phyloP scores from a whole-genome alignment of 345 rosid species.

The Eucalyptus pumila region DNA sequence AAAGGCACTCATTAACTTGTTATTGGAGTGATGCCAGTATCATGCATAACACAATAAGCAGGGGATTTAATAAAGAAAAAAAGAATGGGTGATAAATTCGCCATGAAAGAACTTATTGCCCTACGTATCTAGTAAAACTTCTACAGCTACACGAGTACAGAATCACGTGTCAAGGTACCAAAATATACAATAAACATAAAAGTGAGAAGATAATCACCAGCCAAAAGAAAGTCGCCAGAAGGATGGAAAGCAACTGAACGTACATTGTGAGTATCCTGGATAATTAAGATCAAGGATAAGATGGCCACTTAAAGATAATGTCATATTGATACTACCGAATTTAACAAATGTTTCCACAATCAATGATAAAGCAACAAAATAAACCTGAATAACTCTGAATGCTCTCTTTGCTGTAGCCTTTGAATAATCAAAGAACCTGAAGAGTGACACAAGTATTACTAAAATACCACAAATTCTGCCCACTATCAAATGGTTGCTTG shows the following conservation, averaged over 20 bases:
- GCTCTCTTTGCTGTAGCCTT: slow-evolving; percentile 78
- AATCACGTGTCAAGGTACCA: neutral
- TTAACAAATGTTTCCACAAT: neutral
- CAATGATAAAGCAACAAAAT: neutral
- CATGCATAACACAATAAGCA: neutral
- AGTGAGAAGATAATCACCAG: slow-evolving; percentile 23
- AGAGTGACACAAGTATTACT: neutral
- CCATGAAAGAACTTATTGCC: neutral
- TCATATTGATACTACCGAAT: neutral
- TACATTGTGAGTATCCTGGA: slow-evolving; percentile 76
- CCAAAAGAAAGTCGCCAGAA: slow-evolving; percentile 70
- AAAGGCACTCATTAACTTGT: neutral
- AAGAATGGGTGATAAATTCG: neutral
- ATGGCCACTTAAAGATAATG: neutral
- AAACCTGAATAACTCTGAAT: slow-evolving; percentile 75
- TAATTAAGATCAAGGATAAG: neutral
- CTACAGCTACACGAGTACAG: neutral
- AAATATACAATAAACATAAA: neutral
- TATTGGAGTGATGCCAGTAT: neutral
- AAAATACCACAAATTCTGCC: neutral
- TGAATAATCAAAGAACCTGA: slow-evolving; percentile 83
- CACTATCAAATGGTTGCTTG: neutral
- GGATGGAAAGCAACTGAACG: slow-evolving; percentile 83
- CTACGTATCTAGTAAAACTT: neutral
- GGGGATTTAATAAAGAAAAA: neutral